Evolutionary conservation across 2,329 filamentous ascomycete genomes (phyloP), one percentile per base, ranked within the genome.

Genomic region (Paradendryphiella salina): DNA sequence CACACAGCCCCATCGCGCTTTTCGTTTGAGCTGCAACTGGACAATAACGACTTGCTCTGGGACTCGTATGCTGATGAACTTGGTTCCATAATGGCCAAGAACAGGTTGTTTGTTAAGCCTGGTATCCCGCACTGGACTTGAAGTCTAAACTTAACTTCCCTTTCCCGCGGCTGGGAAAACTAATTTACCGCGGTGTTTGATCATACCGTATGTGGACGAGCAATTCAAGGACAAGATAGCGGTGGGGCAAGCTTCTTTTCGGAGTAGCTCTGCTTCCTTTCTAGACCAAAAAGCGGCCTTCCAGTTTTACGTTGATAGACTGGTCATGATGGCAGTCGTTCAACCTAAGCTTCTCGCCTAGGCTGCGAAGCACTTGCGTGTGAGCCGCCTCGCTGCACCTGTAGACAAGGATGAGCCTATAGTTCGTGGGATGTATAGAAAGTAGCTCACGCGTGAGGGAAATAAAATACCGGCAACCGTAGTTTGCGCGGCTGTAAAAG

Each of bases 281-380:
- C n/a, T 8, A 41, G 28, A 33, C 28, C 21, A 26, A 26, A 26
- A 26, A 26, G 8, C 23, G 23, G 23, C 8, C 18, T 6, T n/a
- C n/a, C 15, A 5, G 9, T 21, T 21, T 29, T 10, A 14, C 32
- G 15, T 39, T 38, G 9, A 42, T 14, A 14, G 29, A 18, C 21
- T 29, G 10, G 31, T 43, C 28, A 42, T 41, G 40, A 20, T 26
- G 23, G 23, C 10, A 9, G 51, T 50, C 28, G 50, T 60, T 33
- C 14, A 51, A 33, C 33, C 31, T 52, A 60, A 60, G 55, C 55
- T 60, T 58, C 38, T 51, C 52, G 52, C 50, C 50, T 50, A 51
- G 33, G 10, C 13, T 26, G 35, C 52, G 57, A 60, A 60, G 54
- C 57, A 49, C 50, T 48, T 43, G 32, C 50, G 42, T 43, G 32